Evolutionary conservation across 1,284 basidiomycete genomes (phyloP), one percentile per base, ranked within the genome.

Genomic region (Grifola frondosa): DNA sequence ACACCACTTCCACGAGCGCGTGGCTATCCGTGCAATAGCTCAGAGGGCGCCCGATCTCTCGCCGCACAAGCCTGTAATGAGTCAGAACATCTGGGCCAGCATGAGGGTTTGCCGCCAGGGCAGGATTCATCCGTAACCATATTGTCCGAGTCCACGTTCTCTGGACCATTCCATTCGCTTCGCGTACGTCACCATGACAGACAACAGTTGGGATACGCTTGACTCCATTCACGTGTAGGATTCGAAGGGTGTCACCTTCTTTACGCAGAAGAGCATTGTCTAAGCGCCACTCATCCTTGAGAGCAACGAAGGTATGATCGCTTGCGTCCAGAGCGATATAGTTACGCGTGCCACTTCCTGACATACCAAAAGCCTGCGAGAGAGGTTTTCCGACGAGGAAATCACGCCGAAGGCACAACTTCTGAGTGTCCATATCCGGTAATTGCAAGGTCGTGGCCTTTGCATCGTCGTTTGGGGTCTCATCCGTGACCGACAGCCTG

Each of bases 211-310:
- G 48, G 9, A 60, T 49, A 28, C 53, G 42, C 2, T 37, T 41
- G 9, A 61, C 56, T 1, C 37, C 22, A 1, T 47, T 22, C 2
- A 22, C 5, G n/a, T 57, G 34, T 2, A 64, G 50, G 9, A 37
- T 17, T 12, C 37, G 25, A 20, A 63, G 59, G 6, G 54, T 49
- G 3, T 44, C 34, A 17, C 52, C 56, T 28, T 62, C 63, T 5
- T 45, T 36, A 4, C 44, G 20, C 21, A 56, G 40, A 4, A 39
- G 46, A n/a, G 30, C 23, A 12, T 45, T 20, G 9, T 50, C 41
- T 19, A 52, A 39, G 4, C 61, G 42, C 60, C 60, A 63, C 3
- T 46, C 46, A 29, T 61, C 60, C 45, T 61, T 61, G 23, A 60
- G 37, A 31, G 53, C 57, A 21, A 57, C 52, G 5, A 53, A 41